Evolutionary conservation across 352 stramenopile genomes (phyloP).

Genomic region (Globisporangium perplexum): DNA sequence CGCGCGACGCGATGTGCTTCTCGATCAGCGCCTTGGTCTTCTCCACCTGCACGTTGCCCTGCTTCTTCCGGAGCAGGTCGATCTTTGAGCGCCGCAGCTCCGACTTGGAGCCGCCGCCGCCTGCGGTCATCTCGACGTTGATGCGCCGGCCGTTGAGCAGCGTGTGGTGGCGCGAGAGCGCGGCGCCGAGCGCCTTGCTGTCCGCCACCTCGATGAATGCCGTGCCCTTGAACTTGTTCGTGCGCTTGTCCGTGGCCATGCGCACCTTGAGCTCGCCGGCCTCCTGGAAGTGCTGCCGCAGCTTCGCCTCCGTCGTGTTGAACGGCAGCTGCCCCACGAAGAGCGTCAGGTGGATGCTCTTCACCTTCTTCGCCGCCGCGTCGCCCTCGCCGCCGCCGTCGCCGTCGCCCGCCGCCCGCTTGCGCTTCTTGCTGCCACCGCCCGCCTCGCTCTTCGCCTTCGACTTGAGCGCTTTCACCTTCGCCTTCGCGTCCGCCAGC

Average conservation of each 20-base stretch:
- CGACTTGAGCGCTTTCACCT: slow-evolving; percentile 10
- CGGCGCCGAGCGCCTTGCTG: slow-evolving; percentile 72
- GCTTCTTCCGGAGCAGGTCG: slow-evolving; percentile 66
- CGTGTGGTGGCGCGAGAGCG: slow-evolving; percentile 75
- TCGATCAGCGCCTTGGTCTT: slow-evolving; percentile 78
- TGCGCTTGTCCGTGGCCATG: slow-evolving; percentile 84
- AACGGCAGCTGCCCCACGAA: slow-evolving; percentile 82
- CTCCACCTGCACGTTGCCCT: slow-evolving; percentile 78
- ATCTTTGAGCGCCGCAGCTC: slow-evolving; percentile 68
- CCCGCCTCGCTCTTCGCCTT: slow-evolving; percentile 16
- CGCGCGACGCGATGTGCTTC: slow-evolving; percentile 68
- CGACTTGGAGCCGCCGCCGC: slow-evolving; percentile 79
- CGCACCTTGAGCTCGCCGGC: slow-evolving; percentile 71
- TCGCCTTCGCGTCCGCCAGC: neutral
- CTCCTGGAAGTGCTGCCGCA: slow-evolving; percentile 70
- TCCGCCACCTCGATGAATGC: slow-evolving; percentile 85
- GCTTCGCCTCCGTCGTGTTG: slow-evolving; percentile 54
- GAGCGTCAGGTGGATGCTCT: slow-evolving; percentile 83
- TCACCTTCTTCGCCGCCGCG: slow-evolving; percentile 30
- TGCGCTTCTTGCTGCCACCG: slow-evolving; percentile 46
- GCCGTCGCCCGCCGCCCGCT: slow-evolving; percentile 21
- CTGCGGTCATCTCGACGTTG: slow-evolving; percentile 84
- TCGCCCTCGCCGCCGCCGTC: slow-evolving; percentile 9
- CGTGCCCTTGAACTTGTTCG: slow-evolving; percentile 76
- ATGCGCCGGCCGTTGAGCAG: slow-evolving; percentile 75